Percentiles rank a stretch among this genome's conserved stretches.
Conservation (phyloP, 108 stramenopile genomes). For the Cyclotella choctawhatcheeana region DNA sequence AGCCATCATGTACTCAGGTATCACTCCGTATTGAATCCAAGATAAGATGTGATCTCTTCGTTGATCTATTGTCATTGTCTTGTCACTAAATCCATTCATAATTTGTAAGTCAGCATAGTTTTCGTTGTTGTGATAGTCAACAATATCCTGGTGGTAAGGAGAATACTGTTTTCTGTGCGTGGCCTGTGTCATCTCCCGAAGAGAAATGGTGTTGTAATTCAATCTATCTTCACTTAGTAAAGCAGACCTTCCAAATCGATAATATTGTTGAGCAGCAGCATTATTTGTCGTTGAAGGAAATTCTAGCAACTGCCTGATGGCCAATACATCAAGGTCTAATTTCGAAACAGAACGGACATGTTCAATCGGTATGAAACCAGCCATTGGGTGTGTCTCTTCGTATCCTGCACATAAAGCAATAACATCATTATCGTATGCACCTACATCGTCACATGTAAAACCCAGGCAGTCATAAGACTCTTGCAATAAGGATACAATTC, state of each 20-base stretch:
- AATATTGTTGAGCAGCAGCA: constrained; percentile 62
- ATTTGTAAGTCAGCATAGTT: constrained; percentile 69
- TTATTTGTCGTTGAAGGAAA: constrained; percentile 47
- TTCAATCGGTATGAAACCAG: constrained; percentile 59
- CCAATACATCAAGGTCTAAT: constrained; percentile 75
- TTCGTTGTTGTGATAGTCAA: constrained; percentile 54
- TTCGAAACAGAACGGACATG: constrained; percentile 55
- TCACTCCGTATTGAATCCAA: constrained; percentile 65
- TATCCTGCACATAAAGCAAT: constrained; percentile 54
- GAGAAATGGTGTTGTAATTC: constrained; percentile 53
- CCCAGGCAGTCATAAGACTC: constrained; percentile 78
- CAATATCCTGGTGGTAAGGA: constrained; percentile 55
- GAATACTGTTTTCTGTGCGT: constrained; percentile 55
- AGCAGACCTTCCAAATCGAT: constrained; percentile 75
- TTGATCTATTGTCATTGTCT: constrained; percentile 54
- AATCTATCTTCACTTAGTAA: constrained; percentile 63
- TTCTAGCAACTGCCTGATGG: constrained; percentile 34
- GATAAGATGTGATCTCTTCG: constrained; percentile 57
- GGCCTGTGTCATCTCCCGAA: constrained; percentile 63
- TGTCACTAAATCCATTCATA: constrained; percentile 54
- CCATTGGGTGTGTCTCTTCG: constrained; percentile 49
- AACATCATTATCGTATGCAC: constrained; percentile 42
- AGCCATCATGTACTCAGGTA: constrained; percentile 70
- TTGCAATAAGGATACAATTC: constrained; percentile 58
- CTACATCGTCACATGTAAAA: constrained; percentile 75